These are phyloP conservation scores for Ilyonectria destructans DNA, from an alignment of 2,329 filamentous ascomycete genomes.

Conservation along the genomic window DNA sequence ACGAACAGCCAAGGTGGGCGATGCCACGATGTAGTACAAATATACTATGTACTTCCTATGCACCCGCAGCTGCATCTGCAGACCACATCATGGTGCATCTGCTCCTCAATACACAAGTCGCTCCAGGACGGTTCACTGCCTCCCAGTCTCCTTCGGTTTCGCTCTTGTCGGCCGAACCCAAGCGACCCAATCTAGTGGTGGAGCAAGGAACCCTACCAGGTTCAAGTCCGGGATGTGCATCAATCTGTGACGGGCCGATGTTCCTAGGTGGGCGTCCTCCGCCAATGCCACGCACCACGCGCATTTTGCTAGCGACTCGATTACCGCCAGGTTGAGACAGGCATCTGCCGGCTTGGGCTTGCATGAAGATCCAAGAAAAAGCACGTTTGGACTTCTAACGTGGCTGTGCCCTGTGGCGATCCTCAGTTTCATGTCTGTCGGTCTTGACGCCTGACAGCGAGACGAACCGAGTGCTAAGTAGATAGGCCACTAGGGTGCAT, in stretches of 20 bases:
- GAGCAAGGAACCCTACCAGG: constrained; percentile 4
- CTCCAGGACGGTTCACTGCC: neutral
- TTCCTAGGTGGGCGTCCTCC: constrained; percentile 35
- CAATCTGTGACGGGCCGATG: constrained; percentile 45
- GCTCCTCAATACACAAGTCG: constrained; percentile 12
- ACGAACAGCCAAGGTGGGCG: neutral
- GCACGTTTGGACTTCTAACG: constrained; percentile 17
- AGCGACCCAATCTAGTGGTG: constrained; percentile 12
- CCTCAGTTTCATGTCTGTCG: constrained; percentile 16
- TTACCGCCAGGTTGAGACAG: constrained; percentile 25
- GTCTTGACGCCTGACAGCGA: constrained; percentile 5
- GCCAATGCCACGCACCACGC: constrained; percentile 26
- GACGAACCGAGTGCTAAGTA: neutral
- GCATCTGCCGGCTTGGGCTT: constrained; percentile 3
- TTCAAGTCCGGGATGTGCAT: constrained; percentile 23
- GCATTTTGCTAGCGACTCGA: constrained; percentile 14
- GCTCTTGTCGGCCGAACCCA: constrained; percentile 18
- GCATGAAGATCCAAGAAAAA: constrained; percentile 29
- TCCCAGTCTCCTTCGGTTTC: constrained; percentile 5
- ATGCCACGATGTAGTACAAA: neutral
- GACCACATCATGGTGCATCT: constrained; percentile 23
- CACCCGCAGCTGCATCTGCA: neutral
- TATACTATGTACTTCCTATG: constrained; percentile 5
- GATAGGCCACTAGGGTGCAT: neutral
- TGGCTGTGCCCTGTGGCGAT: constrained; percentile 24